Evolutionary conservation across 495 filamentous ascomycete species (phyloP), one percentile per base, ranked within the genome.

Genomic region (Acidiella bohemica): DNA sequence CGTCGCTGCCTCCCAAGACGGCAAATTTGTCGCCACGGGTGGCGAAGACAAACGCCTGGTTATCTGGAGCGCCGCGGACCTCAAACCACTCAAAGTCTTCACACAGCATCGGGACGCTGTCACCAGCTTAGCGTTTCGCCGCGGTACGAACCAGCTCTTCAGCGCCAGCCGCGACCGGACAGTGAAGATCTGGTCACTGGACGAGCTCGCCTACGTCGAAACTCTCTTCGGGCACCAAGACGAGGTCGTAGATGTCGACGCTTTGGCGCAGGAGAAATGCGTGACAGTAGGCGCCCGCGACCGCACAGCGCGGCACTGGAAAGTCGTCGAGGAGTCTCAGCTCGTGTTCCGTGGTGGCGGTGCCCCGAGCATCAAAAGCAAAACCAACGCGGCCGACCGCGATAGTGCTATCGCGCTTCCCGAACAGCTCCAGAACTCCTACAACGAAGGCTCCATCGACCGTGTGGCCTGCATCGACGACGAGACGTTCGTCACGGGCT

Each of bases 171-270:
- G 77, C 50, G 90, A 97, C 60, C 76, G 90, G 13, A 93, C 86
- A 2, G 76, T 90, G 49, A 92, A 87, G 58, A 73, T 81, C 17
- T 92, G 82, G 80, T 88, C 79, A 40, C 67, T 93, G 17, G 71
- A 86, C 53, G 79, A 82, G 56, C 57, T 84, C 6, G 83, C 86
- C 19, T 97, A 95, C 53, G 71, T 97, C 18, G 92, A 96, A 55
- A 95, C 90, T 0, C 67, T 97, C 1, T 94, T 94, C 60, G 90
- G 90, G 8, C 90, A 97, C 60, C 86, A 95, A 55, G 90, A 96
- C 54, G 70, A 78, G 45, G 80, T 95, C 28, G 67, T 86, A 26
- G 80, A 81, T 50, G 69, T 97, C 38, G 77, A 81, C 27, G 83
- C 86, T 5, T 70, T 93, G 50, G 76, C 73, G 10, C 49, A 44